phyloP scores from a whole-genome alignment of 2,329 filamentous ascomycete species.

The Kalaharituber pfeilii region DNA sequence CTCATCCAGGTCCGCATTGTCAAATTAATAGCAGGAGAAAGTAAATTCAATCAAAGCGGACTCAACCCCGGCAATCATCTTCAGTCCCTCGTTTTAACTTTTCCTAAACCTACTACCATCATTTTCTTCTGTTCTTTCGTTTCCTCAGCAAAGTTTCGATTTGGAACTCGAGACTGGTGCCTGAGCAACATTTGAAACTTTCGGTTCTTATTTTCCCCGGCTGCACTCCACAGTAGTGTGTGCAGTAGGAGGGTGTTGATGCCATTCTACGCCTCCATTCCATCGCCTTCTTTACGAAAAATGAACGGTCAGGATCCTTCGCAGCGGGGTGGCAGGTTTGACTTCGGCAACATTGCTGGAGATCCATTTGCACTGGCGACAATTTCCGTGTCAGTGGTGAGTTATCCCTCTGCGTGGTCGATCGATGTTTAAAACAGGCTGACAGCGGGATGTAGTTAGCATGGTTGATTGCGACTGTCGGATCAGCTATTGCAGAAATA shows the following conservation, averaged over 20 bases:
- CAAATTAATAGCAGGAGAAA: conserved; percentile 1
- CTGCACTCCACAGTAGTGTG: not conserved
- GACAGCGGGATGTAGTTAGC: conserved; percentile 45
- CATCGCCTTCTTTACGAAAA: conserved; percentile 60
- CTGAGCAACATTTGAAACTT: not conserved
- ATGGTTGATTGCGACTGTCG: conserved; percentile 84
- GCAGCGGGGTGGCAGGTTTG: conserved; percentile 41
- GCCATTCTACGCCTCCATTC: conserved; percentile 55
- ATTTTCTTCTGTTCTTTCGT: not conserved
- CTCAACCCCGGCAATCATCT: not conserved
- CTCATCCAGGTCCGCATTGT: not conserved
- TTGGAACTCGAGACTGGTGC: not conserved
- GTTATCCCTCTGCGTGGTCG: not conserved
- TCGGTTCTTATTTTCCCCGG: not conserved
- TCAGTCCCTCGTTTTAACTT: not conserved
- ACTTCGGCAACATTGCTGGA: conserved; percentile 75
- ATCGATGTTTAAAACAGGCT: too few relatives aligned
- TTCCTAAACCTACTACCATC: not conserved
- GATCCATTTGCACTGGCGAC: conserved; percentile 94
- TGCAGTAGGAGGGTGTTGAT: conserved; percentile 32
- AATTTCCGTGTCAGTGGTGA: conserved; percentile 37
- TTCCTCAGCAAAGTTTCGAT: not conserved
- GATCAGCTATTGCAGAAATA: conserved; percentile 54
- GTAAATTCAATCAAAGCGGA: not conserved
- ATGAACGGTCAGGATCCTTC: conserved; percentile 54